phyloP scores from a whole-genome alignment of 2,329 filamentous ascomycete genomes.

The Pseudogymnoascus sp. region DNA sequence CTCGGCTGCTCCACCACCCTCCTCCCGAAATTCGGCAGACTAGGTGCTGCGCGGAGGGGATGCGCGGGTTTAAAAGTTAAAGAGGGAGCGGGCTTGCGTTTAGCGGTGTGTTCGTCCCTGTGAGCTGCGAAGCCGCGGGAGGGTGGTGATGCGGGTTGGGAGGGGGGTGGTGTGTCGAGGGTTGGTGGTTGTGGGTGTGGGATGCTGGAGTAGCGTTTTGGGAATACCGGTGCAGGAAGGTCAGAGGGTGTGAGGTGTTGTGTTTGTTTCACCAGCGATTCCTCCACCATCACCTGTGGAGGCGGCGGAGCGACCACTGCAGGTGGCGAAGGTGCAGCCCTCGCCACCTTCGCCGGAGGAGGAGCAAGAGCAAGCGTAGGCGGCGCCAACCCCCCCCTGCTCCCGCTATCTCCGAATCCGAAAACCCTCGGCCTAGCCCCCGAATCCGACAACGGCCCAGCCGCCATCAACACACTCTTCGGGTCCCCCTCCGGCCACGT shows the following conservation, averaged over 20 bases:
- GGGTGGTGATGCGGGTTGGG: neutral
- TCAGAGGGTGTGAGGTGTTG: neutral
- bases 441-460: neutral
- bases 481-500: slow-evolving; percentile 47
- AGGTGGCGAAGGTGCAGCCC: neutral
- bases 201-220: neutral
- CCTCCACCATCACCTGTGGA: too few species aligned
- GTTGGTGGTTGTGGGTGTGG: neutral
- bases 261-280: neutral
- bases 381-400: neutral
- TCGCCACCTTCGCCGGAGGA: neutral
- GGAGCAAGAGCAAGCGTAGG: neutral
- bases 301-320: too few species aligned
- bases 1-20: neutral
- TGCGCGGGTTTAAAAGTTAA: neutral
- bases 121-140: neutral
- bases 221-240: neutral
- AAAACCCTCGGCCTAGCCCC: neutral
- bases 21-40: neutral
- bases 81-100: neutral
- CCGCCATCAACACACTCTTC: slow-evolving; percentile 16
- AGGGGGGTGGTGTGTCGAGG: neutral
- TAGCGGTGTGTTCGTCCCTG: neutral
- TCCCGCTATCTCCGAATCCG: neutral
- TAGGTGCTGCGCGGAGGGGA: neutral